These are phyloP conservation scores for Botrytis sinoallii DNA, from an alignment of 2,329 filamentous ascomycete species.

Conservation along the genomic window DNA sequence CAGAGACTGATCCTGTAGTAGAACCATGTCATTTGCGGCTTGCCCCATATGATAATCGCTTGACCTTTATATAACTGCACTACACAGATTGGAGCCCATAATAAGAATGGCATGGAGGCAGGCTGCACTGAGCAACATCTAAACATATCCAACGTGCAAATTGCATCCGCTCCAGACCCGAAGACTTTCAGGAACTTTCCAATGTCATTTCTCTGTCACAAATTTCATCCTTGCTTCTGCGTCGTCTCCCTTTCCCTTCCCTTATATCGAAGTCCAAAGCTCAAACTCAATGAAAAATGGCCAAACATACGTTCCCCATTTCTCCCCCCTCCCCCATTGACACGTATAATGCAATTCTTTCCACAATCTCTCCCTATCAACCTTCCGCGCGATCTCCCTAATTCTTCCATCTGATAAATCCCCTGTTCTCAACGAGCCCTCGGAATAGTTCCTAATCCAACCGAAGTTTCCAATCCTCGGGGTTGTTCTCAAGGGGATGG, in stretches of 20 bases:
- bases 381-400: conserved; percentile 45
- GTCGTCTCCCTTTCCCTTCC: not conserved
- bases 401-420: conserved; percentile 50
- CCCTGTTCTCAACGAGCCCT: not conserved
- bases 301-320: conserved; percentile 62
- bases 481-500: conserved; percentile 25
- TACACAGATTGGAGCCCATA: not conserved
- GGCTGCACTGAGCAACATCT: no score
- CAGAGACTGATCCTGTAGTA: not conserved
- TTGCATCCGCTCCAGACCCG: not conserved
- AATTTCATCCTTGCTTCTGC: not conserved
- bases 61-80: not conserved
- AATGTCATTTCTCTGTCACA: not conserved
- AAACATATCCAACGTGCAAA: not conserved
- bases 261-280: not conserved
- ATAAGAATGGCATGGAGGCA: not conserved
- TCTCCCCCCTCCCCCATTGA: conserved; percentile 62
- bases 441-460: conserved; percentile 21
- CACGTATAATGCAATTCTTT: conserved; percentile 63
- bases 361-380: conserved; percentile 59
- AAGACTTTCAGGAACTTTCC: not conserved
- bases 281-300: not conserved
- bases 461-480: not conserved
- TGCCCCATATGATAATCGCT: not conserved
- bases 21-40: not conserved